phyloP scores from a whole-genome alignment of 805 yeast genomes.

The Cyberlindnera maritima region DNA sequence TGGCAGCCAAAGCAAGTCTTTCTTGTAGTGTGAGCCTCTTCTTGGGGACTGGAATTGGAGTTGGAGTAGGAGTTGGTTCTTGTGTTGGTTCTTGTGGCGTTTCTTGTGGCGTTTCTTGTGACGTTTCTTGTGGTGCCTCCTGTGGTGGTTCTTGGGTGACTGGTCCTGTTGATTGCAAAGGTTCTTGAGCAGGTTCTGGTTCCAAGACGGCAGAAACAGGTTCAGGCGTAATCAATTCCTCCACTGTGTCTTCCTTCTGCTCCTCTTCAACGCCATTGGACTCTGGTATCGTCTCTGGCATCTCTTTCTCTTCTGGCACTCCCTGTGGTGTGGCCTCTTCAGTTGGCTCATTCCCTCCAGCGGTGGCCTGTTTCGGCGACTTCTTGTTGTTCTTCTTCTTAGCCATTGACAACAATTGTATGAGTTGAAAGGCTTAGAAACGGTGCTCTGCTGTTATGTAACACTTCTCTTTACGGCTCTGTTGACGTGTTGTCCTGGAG shows the following conservation, averaged over 20 bases:
- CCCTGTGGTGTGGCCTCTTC: not conserved
- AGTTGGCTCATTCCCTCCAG: not conserved
- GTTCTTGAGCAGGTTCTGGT: not conserved
- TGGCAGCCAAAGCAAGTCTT: slow-evolving; percentile 79
- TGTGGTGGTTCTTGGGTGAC: not conserved
- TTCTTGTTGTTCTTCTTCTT: slow-evolving; percentile 15
- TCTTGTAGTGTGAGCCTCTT: slow-evolving; percentile 80
- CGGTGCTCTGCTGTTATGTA: too few relatives aligned
- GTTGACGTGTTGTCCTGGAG: not conserved
- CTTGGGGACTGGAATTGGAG: slow-evolving; percentile 28
- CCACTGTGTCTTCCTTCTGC: not conserved
- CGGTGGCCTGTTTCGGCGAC: not conserved
- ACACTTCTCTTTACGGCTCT: too few relatives aligned
- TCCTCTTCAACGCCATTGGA: not conserved
- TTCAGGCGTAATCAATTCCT: not conserved
- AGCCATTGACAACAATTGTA: slow-evolving; percentile 8
- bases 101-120: not conserved
- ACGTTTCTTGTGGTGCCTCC: not conserved
- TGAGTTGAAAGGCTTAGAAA: too few relatives aligned
- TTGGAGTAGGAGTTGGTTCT: not conserved
- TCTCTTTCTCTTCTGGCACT: not conserved
- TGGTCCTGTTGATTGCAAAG: too few relatives aligned
- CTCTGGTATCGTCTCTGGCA: not conserved
- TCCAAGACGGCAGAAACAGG: not conserved
- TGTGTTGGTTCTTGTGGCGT: not conserved